These are phyloP conservation scores for Fonsecaea pugnacius DNA, from an alignment of 2,329 filamentous ascomycete species.

Conservation along the genomic window DNA sequence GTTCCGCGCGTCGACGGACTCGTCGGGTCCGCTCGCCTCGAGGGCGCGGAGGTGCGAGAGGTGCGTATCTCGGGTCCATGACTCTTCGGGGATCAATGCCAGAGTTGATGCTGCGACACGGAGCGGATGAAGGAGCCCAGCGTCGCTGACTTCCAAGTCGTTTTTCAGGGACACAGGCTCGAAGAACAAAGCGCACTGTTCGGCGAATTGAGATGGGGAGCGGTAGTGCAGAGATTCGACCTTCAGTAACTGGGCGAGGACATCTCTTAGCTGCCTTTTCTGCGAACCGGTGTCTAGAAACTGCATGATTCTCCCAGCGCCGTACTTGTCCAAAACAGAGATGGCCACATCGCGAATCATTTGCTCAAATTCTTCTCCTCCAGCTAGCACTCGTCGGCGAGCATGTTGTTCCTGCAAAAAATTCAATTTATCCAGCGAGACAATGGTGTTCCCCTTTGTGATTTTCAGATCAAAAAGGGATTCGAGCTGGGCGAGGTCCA, in stretches of 20 bases:
- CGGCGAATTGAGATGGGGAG: conserved; percentile 59
- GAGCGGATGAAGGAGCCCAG: conserved; percentile 42
- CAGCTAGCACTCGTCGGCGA: conserved; percentile 51
- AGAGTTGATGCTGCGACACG: conserved; percentile 52
- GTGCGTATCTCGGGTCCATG: conserved; percentile 49
- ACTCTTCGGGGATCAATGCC: conserved; percentile 46
- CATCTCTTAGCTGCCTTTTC: conserved; percentile 48
- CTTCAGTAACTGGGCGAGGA: conserved; percentile 57
- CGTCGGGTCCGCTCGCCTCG: conserved; percentile 14
- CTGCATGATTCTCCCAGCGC: conserved; percentile 24
- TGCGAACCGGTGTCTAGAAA: conserved; percentile 23
- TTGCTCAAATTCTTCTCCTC: conserved; percentile 49
- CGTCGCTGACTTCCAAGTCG: conserved; percentile 30
- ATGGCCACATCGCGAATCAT: conserved; percentile 43
- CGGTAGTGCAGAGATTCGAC: conserved; percentile 58
- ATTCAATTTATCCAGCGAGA: conserved; percentile 77
- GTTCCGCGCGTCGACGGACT: conserved; percentile 9
- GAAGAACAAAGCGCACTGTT: conserved; percentile 65
- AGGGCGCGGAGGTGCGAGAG: conserved; percentile 44
- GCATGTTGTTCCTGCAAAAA: conserved; percentile 76
- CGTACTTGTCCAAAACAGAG: conserved; percentile 33
- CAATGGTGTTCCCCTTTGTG: conserved; percentile 85
- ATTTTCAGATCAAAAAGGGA: conserved; percentile 80
- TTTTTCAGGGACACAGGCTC: conserved; percentile 41
- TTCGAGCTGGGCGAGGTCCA: conserved; percentile 72